A percentile compares a stretch with the other conserved stretches of the same genome.
Conservation (phyloP, 345 rosid species). For the Raphanus sativus region DNA sequence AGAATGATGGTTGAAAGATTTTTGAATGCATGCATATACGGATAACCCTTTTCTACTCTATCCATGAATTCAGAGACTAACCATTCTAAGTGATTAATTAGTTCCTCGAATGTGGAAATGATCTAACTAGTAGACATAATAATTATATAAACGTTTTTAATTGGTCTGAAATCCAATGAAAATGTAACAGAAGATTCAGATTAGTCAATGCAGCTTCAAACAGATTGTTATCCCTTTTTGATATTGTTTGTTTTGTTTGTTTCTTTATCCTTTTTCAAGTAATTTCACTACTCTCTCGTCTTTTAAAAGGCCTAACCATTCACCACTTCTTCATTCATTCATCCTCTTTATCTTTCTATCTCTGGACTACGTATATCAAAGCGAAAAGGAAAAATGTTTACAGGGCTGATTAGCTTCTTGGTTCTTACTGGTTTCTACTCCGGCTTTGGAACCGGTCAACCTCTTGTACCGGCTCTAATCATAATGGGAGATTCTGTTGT, state of each 20-base stretch:
- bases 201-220: constrained; percentile 13
- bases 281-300: neutral
- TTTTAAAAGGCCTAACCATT: constrained; percentile 13
- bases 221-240: neutral
- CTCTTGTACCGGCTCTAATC: constrained; percentile 41
- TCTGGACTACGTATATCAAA: neutral
- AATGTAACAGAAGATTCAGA: constrained; percentile 11
- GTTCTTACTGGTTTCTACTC: constrained; percentile 18
- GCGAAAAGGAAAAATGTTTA: neutral
- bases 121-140: neutral
- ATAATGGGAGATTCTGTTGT: constrained; percentile 62
- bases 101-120: neutral
- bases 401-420: constrained; percentile 1
- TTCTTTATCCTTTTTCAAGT: neutral
- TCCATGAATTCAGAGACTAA: neutral
- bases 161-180: neutral
- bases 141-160: neutral
- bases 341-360: neutral
- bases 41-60: neutral
- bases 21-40: neutral
- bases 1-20: neutral
- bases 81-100: neutral
- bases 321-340: constrained; percentile 5
- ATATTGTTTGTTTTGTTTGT: neutral
- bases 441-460: constrained; percentile 23